These are phyloP conservation scores for Diaporthe citrichinensis DNA, from an alignment of 2,329 filamentous ascomycete genomes.

Conservation along the genomic window DNA sequence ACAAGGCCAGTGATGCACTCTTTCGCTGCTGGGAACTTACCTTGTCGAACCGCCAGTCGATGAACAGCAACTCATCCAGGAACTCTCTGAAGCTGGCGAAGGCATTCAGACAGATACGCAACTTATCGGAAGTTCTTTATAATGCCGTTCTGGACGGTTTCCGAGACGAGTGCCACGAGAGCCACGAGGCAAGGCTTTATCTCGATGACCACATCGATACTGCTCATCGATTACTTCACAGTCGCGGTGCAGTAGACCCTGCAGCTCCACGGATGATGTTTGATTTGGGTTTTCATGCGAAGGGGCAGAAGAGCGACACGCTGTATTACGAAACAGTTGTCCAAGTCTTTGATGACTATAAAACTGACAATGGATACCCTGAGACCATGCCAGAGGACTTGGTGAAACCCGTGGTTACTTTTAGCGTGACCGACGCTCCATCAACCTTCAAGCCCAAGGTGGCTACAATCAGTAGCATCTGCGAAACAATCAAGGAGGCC, in stretches of 20 bases:
- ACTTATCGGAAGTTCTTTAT: not conserved
- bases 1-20: not conserved
- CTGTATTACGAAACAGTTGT: conserved; percentile 36
- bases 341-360: conserved; percentile 4
- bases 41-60: conserved; percentile 21
- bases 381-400: too few relatives aligned
- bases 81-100: conserved; percentile 22
- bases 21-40: not conserved
- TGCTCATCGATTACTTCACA: not conserved
- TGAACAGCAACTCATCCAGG: conserved; percentile 3
- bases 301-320: not conserved
- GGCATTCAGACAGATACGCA: not conserved
- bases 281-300: conserved; percentile 23
- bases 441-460: not conserved
- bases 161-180: conserved; percentile 24
- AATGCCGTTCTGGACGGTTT: not conserved
- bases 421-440: not conserved
- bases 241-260: not conserved
- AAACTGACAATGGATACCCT: not conserved
- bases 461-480: conserved; percentile 13
- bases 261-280: conserved; percentile 6
- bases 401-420: not conserved
- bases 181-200: conserved; percentile 21
- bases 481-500: conserved; percentile 39
- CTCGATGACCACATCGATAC: conserved; percentile 21